phyloP scores from a whole-genome alignment of 2,329 filamentous ascomycete species.

The Colletotrichum sp. region DNA sequence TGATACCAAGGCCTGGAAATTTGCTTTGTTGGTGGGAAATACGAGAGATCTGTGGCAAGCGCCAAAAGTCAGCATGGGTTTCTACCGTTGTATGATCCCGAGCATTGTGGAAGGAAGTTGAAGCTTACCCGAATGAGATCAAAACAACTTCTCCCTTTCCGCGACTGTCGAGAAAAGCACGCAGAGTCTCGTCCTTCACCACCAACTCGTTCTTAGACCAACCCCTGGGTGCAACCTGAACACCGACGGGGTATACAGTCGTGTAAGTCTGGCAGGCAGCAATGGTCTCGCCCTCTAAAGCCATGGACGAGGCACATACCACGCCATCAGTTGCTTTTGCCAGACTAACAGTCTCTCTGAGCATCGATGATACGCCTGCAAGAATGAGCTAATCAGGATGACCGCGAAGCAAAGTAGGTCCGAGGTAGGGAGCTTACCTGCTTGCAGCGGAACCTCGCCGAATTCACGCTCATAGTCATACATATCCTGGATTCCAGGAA shows the following conservation, averaged over 20 bases:
- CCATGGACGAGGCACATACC: neutral
- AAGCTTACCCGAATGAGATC: neutral
- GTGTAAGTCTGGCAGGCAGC: neutral
- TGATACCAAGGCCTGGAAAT: neutral
- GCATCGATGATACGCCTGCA: neutral
- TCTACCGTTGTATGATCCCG: neutral
- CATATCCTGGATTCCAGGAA: neutral
- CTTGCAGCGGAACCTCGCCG: neutral
- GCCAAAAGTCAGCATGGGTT: neutral
- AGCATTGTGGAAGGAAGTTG: neutral
- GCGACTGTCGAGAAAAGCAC: neutral
- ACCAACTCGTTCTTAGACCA: neutral
- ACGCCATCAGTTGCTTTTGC: neutral
- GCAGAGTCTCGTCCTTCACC: neutral
- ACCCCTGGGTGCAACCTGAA: neutral
- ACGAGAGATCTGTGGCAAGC: neutral
- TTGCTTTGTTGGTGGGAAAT: neutral
- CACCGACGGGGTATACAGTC: neutral
- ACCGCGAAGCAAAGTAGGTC: no score
- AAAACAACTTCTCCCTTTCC: neutral
- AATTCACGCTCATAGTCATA: neutral
- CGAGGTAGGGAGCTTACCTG: neutral
- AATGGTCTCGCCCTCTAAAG: neutral
- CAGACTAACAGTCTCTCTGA: neutral
- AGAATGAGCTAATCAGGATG: neutral